Conservation (phyloP, 495 filamentous ascomycete genomes). For the Podospora bellae-mahoneyi region DNA sequence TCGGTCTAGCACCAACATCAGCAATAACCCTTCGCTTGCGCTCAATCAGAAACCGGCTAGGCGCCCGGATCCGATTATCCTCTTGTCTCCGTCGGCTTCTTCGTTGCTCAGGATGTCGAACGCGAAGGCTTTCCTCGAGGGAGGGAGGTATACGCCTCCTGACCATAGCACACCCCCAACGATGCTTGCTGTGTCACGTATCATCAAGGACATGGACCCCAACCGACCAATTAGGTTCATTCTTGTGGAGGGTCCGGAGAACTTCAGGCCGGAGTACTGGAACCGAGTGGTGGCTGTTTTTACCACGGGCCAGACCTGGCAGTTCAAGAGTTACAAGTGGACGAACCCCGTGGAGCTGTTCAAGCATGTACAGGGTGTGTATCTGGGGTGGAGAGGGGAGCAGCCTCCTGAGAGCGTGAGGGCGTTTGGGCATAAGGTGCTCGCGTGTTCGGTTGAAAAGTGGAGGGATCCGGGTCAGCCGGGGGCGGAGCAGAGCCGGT, state of each 20-base stretch:
- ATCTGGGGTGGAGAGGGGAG: conserved; percentile 90
- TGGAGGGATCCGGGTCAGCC: conserved; percentile 58
- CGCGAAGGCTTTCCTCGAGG: conserved; percentile 90
- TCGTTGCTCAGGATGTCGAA: conserved; percentile 97
- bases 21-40: conserved; percentile 38
- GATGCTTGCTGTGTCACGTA: conserved; percentile 78
- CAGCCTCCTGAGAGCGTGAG: conserved; percentile 69
- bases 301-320: conserved; percentile 96
- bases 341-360: conserved; percentile 85
- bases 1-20: conserved; percentile 32
- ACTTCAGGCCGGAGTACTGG: conserved; percentile 99
- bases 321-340: conserved; percentile 99
- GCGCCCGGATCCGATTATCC: conserved; percentile 89
- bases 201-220: conserved; percentile 69
- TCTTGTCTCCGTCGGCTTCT: conserved; percentile 96
- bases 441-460: conserved; percentile 71
- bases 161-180: conserved; percentile 62
- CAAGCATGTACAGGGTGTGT: conserved; percentile 77
- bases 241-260: conserved; percentile 83
- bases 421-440: conserved; percentile 80
- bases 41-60: conserved; percentile 52
- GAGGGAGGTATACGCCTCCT: conserved; percentile 74
- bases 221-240: conserved; percentile 82
- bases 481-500: conserved; percentile 59
- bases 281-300: conserved; percentile 93